Conservation (phyloP, 441 rosid genomes). For the Arabidopsis hybrid region DNA sequence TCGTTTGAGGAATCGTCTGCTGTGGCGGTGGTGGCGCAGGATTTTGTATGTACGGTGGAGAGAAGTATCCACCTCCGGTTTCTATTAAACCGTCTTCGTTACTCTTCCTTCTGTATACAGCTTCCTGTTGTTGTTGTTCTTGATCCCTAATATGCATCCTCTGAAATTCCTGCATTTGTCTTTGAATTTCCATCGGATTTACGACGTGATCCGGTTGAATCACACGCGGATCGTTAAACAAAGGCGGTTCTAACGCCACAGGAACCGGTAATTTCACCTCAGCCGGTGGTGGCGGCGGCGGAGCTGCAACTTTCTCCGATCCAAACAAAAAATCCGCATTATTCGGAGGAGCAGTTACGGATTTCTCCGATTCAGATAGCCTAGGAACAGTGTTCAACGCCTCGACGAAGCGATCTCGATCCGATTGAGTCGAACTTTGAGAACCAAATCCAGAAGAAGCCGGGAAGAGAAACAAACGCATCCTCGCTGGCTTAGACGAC, state of each 20-base stretch:
- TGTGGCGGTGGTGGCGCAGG: conserved; percentile 39
- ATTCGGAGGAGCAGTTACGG: conserved; percentile 43
- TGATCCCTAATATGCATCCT: conserved; percentile 78
- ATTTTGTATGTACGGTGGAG: conserved; percentile 61
- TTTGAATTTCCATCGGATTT: conserved; percentile 58
- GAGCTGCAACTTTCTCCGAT: conserved; percentile 60
- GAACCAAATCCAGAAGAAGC: conserved; percentile 54
- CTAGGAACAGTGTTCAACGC: conserved; percentile 67
- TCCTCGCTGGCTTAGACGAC: conserved; percentile 76
- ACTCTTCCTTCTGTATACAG: conserved; percentile 54
- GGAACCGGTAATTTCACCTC: conserved; percentile 46
- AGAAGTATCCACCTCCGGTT: conserved; percentile 50
- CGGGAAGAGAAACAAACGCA: conserved; percentile 83
- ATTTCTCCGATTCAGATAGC: conserved; percentile 45
- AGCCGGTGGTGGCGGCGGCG: conserved; percentile 39
- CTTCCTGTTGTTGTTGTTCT: conserved; percentile 55
- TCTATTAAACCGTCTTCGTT: conserved; percentile 53
- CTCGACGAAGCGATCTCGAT: conserved; percentile 80
- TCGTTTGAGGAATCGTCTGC: conserved; percentile 45
- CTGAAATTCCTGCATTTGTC: conserved; percentile 70
- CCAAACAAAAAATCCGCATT: conserved; percentile 78
- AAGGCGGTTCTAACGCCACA: conserved; percentile 34
- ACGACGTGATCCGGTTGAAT: conserved; percentile 58
- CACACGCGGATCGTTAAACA: conserved; percentile 55
- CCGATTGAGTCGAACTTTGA: conserved; percentile 61